Conservation (phyloP, 106 monocot genomes). For the Allium sativum region DNA sequence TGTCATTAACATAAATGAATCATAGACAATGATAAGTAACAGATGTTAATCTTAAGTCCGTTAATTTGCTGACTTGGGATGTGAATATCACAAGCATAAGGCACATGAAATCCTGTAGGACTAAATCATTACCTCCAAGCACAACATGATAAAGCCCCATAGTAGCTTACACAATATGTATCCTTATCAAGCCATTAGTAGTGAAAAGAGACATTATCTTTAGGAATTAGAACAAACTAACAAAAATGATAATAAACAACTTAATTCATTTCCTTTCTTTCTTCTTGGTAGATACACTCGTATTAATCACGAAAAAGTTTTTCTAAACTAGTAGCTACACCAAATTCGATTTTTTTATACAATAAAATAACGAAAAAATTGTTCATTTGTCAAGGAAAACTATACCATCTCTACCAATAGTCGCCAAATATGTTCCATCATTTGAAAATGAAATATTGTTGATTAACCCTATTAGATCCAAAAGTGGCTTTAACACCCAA, state of each 20-base stretch:
- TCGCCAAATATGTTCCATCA: constrained; percentile 74
- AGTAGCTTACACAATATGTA: constrained; percentile 49
- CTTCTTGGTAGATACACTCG: too few relatives aligned
- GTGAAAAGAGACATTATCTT: not conserved
- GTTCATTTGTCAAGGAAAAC: not conserved
- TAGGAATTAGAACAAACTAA: not conserved
- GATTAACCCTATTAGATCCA: constrained; percentile 87
- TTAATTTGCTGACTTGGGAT: not conserved
- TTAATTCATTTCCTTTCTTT: too few relatives aligned
- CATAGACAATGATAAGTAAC: not conserved
- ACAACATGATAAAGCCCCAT: constrained; percentile 89
- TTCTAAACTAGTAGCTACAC: not conserved
- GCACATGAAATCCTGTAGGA: not conserved
- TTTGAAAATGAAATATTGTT: constrained; percentile 82
- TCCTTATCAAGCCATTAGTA: not conserved
- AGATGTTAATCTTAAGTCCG: not conserved
- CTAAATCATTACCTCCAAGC: constrained; percentile 69
- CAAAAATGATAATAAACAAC: too few relatives aligned
- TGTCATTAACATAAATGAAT: not conserved
- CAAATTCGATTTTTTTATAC: not conserved
- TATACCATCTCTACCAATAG: constrained; percentile 91
- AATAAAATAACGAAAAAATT: not conserved
- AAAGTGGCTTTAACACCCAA: too few relatives aligned
- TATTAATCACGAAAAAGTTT: too few relatives aligned
- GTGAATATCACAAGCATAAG: not conserved